Conservation (phyloP, 1,139 yeast genomes). For the Yamadazyma sp. region DNA sequence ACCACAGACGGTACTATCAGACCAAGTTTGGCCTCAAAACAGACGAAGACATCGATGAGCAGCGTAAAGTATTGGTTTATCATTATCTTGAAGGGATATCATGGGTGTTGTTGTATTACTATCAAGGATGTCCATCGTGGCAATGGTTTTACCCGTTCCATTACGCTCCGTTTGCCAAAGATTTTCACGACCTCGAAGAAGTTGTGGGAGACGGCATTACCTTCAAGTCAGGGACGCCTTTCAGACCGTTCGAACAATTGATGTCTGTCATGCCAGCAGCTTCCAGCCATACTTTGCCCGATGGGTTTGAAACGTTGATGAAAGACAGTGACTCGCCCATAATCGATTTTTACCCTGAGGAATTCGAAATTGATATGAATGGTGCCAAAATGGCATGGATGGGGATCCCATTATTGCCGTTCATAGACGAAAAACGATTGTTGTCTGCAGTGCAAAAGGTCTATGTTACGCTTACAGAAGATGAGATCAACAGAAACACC, state of each 20-base stretch:
- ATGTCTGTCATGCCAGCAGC: constrained; percentile 98
- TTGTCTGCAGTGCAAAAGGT: constrained; percentile 64
- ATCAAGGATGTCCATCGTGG: constrained; percentile 99
- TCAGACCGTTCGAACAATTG: constrained; percentile 90
- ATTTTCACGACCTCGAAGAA: constrained; percentile 57
- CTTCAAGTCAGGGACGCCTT: constrained; percentile 76
- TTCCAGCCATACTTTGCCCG: constrained; percentile 88
- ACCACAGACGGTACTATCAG: constrained; percentile 75
- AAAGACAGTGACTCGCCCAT: constrained; percentile 77
- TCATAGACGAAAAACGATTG: constrained; percentile 80
- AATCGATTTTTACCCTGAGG: constrained; percentile 87
- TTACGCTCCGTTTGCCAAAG: constrained; percentile 96
- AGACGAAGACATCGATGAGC: constrained; percentile 54
- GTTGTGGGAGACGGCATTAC: constrained; percentile 53
- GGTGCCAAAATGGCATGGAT: constrained; percentile 96
- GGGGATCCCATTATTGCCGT: constrained; percentile 87
- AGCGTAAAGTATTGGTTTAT: constrained; percentile 61
- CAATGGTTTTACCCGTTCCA: constrained; percentile 97
- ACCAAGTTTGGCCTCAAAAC: constrained; percentile 65
- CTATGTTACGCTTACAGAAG: constrained; percentile 63
- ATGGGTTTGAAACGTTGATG: constrained; percentile 82
- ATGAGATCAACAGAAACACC: constrained; percentile 71
- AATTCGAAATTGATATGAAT: constrained; percentile 90
- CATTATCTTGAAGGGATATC: constrained; percentile 91
- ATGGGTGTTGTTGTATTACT: constrained; percentile 92